Evolutionary conservation across 768 basidiomycete species (phyloP).

Genomic region (Bullera alba): DNA sequence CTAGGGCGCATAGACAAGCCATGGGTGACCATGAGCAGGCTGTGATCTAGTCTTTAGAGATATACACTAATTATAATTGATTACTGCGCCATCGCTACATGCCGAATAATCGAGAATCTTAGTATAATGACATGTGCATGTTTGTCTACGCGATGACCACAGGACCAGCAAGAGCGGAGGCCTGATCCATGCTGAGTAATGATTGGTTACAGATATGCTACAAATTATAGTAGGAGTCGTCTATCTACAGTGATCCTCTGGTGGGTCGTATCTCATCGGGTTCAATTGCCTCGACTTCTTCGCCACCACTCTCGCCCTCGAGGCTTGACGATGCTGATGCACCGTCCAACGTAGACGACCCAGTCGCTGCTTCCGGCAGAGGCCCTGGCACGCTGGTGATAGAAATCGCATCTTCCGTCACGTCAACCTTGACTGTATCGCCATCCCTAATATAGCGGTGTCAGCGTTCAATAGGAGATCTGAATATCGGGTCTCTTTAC

Average conservation of each 20-base stretch:
- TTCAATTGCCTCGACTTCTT: background rate
- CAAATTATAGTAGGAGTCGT: background rate
- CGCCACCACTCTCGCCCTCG: background rate
- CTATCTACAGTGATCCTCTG: background rate
- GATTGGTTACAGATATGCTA: background rate
- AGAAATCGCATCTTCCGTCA: slow-evolving; percentile 49
- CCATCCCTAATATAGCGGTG: slow-evolving; percentile 53
- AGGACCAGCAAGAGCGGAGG: too few relatives aligned
- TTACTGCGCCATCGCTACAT: too few relatives aligned
- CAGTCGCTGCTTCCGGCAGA: background rate
- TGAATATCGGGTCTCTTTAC: slow-evolving; percentile 1
- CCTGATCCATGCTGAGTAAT: too few relatives aligned
- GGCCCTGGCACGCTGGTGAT: background rate
- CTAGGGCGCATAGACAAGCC: too few relatives aligned
- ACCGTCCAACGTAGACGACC: background rate
- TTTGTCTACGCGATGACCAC: too few relatives aligned
- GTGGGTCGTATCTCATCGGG: background rate
- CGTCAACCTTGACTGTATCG: slow-evolving; percentile 58
- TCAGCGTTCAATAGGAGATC: background rate
- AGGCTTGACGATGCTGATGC: background rate
- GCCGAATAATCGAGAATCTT: too few relatives aligned
- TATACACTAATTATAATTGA: too few relatives aligned
- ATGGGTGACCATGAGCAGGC: too few relatives aligned
- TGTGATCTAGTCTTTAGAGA: too few relatives aligned
- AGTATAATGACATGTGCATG: background rate